A percentile compares a stretch with the other conserved stretches of the same genome.
Evolutionary conservation across 2,329 filamentous ascomycete species (phyloP).

Genomic region (Berkeleyomyces rouxiae): DNA sequence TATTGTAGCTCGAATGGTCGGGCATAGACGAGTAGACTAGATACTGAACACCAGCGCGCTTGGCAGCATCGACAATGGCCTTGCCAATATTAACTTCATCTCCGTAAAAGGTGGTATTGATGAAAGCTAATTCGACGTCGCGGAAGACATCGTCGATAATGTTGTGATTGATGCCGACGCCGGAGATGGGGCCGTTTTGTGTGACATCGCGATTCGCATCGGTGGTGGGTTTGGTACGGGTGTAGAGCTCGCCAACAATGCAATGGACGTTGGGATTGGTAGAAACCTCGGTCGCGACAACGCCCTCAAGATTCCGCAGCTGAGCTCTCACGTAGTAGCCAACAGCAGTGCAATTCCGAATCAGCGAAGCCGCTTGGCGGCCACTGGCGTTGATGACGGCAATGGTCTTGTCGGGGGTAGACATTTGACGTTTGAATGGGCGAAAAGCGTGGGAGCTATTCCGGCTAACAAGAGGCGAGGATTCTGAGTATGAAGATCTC

Average conservation of each 20-base stretch:
- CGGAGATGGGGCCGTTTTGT: constrained; percentile 44
- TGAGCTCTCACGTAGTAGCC: constrained; percentile 89
- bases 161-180: constrained; percentile 51
- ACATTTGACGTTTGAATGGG: constrained; percentile 41
- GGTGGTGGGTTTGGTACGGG: constrained; percentile 33
- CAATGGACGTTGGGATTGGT: constrained; percentile 60
- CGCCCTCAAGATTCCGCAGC: constrained; percentile 68
- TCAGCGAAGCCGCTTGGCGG: constrained; percentile 86
- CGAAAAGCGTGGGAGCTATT: constrained; percentile 47
- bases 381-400: constrained; percentile 93
- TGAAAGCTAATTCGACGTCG: constrained; percentile 77
- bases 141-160: constrained; percentile 66
- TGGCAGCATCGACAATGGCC: constrained; percentile 76
- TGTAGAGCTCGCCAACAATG: constrained; percentile 48
- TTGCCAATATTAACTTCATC: constrained; percentile 84
- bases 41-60: constrained; percentile 68
- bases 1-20: constrained; percentile 68
- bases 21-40: constrained; percentile 97
- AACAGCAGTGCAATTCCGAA: constrained; percentile 82
- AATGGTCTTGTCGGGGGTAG: constrained; percentile 57
- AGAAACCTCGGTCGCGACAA: constrained; percentile 75
- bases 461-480: constrained; percentile 38
- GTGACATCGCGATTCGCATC: constrained; percentile 43
- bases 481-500: constrained; percentile 43
- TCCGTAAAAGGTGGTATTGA: constrained; percentile 95